A percentile compares a stretch with the other conserved stretches of the same genome.
Conservation (phyloP, 495 filamentous ascomycete species). For the Astrocystis sublimbata region DNA sequence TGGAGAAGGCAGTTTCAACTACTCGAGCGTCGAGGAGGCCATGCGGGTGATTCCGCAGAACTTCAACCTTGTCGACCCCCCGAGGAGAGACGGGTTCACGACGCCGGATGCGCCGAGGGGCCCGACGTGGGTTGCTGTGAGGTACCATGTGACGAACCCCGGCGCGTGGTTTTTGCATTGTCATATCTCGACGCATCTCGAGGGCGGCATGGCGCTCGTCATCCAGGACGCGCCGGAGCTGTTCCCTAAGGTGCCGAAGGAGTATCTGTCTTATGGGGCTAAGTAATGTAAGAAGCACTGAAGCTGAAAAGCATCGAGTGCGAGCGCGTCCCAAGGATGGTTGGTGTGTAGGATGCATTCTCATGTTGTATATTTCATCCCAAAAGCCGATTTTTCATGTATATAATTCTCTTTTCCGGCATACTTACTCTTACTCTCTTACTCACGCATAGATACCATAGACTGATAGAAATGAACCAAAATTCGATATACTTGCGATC, state of each 20-base stretch:
- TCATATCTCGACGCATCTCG: conserved; percentile 60
- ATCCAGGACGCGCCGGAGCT: conserved; percentile 59
- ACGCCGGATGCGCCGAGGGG: conserved; percentile 39
- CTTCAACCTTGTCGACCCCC: conserved; percentile 59
- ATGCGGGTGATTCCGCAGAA: conserved; percentile 43
- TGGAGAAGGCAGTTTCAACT: conserved; percentile 52
- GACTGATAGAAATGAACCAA: too few species aligned
- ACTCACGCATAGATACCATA: too few species aligned
- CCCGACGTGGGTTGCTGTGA: conserved; percentile 52
- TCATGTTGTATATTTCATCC: too few species aligned
- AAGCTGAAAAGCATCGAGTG: too few species aligned
- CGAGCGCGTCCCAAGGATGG: too few species aligned
- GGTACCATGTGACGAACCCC: conserved; percentile 61
- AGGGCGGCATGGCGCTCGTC: conserved; percentile 57
- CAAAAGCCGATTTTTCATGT: too few species aligned
- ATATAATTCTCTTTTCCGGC: too few species aligned
- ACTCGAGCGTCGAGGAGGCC: conserved; percentile 53
- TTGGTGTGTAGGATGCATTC: too few species aligned
- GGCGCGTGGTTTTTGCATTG: conserved; percentile 63
- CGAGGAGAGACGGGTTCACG: conserved; percentile 50
- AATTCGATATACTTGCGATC: too few species aligned
- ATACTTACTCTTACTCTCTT: too few species aligned
- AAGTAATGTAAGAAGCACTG: too few species aligned
- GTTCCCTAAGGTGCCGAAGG: conserved; percentile 48
- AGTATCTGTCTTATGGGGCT: conserved; percentile 27